Conservation (phyloP, 108 stramenopile species). For the Cyclotella choctawhatcheeana region DNA sequence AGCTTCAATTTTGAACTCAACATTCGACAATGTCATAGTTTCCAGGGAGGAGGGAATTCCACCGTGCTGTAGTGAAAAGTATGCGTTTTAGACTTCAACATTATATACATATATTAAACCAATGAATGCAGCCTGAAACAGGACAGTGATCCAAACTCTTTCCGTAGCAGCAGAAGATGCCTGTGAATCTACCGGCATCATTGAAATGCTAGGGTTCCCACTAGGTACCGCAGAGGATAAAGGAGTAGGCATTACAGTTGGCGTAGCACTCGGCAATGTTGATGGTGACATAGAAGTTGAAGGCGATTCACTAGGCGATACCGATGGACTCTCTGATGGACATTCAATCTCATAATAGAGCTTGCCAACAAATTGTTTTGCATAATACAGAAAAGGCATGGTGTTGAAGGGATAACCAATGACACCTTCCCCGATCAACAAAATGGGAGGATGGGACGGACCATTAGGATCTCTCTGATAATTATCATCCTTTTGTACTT, state of each 20-base stretch:
- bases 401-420: constrained; percentile 32
- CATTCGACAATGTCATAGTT: too few relatives aligned
- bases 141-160: too few relatives aligned
- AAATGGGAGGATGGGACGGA: not conserved
- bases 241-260: not conserved
- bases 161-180: too few relatives aligned
- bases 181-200: too few relatives aligned
- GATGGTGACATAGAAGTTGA: not conserved
- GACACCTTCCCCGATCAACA: constrained; percentile 31
- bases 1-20: too few relatives aligned
- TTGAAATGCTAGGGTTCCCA: not conserved
- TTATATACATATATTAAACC: too few relatives aligned
- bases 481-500: constrained; percentile 24
- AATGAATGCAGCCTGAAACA: too few relatives aligned
- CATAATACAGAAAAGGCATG: constrained; percentile 22
- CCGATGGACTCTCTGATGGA: constrained; percentile 19
- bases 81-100: too few relatives aligned
- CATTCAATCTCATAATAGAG: constrained; percentile 32
- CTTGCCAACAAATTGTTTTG: constrained; percentile 36
- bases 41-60: too few relatives aligned
- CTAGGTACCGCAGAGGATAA: not conserved
- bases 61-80: too few relatives aligned
- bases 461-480: constrained; percentile 5
- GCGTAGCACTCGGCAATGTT: not conserved
- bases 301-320: constrained; percentile 10